Evolutionary conservation across 1,139 yeast species (phyloP).

Genomic region (Suhomyces bokatorum): DNA sequence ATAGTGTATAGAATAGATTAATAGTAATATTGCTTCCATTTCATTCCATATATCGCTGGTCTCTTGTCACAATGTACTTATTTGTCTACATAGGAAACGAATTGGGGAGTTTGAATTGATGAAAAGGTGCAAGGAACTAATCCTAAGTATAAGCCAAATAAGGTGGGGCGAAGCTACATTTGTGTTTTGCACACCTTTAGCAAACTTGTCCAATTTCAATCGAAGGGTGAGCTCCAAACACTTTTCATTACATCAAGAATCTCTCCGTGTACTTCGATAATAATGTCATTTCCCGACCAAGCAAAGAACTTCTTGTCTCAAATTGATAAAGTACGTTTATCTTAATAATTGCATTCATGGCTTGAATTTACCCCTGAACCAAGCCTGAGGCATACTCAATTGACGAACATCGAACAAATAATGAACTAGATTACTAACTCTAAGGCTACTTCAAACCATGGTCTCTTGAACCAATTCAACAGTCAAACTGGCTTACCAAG

Average conservation of each 20-base stretch:
- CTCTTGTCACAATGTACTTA: too few species aligned
- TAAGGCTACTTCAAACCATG: slow-evolving; percentile 40
- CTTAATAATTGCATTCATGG: neutral
- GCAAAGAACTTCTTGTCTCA: slow-evolving; percentile 28
- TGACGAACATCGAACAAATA: too few species aligned
- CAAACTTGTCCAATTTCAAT: slow-evolving; percentile 8
- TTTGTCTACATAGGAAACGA: too few species aligned
- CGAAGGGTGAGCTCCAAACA: neutral
- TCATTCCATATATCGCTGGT: too few species aligned
- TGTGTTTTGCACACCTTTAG: slow-evolving; percentile 12
- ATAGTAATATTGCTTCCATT: neutral
- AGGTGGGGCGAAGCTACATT: neutral
- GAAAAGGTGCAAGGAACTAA: too few species aligned
- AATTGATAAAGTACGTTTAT: slow-evolving; percentile 32
- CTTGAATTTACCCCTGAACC: neutral
- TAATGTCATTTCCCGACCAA: slow-evolving; percentile 31
- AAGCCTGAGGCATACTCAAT: neutral
- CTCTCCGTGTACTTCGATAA: neutral
- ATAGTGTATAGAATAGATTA: neutral
- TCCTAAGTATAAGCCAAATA: neutral
- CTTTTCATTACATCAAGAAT: neutral
- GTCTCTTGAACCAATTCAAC: slow-evolving; percentile 57
- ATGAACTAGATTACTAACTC: slow-evolving; percentile 7
- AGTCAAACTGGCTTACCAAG: slow-evolving; percentile 76
- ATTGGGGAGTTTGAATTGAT: too few species aligned